Conservation (phyloP, 1,284 basidiomycete species). For the Trichosporon faecale region DNA sequence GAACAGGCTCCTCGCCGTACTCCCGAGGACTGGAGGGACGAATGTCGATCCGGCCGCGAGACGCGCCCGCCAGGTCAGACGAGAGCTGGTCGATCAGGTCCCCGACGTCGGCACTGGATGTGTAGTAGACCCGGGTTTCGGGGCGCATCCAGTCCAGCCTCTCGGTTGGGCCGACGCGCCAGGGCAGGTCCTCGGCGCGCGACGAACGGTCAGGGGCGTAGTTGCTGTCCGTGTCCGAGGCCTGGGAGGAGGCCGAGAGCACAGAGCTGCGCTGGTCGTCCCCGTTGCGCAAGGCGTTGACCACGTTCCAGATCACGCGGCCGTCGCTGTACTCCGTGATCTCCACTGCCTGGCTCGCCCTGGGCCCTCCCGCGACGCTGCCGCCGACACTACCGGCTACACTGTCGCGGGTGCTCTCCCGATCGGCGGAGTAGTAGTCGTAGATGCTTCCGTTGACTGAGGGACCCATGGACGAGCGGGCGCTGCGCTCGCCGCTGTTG, state of each 20-base stretch:
- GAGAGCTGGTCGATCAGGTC: conserved; percentile 49
- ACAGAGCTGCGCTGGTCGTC: conserved; percentile 12
- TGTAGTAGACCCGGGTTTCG: conserved; percentile 42
- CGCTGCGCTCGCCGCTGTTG: conserved; percentile 9
- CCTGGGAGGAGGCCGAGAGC: background rate
- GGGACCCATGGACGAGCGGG: conserved; percentile 10
- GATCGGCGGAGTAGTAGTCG: conserved; percentile 6
- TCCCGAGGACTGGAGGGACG: conserved; percentile 13
- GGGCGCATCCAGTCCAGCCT: conserved; percentile 28
- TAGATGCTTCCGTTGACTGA: conserved; percentile 6
- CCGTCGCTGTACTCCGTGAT: conserved; percentile 50
- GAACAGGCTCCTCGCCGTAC: background rate
- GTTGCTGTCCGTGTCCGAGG: background rate
- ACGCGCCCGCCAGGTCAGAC: conserved; percentile 30
- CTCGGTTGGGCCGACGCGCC: conserved; percentile 22
- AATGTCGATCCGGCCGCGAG: conserved; percentile 45
- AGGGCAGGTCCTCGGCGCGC: conserved; percentile 16
- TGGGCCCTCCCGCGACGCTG: conserved; percentile 1
- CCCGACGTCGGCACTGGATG: conserved; percentile 42
- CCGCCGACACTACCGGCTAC: background rate
- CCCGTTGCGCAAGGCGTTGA: conserved; percentile 37
- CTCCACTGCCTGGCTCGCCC: conserved; percentile 40
- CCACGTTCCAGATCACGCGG: conserved; percentile 45
- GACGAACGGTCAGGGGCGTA: conserved; percentile 9
- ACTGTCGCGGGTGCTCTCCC: background rate